Conservation (phyloP, 306 rosid species). For the Pterocarpus santalinus region DNA sequence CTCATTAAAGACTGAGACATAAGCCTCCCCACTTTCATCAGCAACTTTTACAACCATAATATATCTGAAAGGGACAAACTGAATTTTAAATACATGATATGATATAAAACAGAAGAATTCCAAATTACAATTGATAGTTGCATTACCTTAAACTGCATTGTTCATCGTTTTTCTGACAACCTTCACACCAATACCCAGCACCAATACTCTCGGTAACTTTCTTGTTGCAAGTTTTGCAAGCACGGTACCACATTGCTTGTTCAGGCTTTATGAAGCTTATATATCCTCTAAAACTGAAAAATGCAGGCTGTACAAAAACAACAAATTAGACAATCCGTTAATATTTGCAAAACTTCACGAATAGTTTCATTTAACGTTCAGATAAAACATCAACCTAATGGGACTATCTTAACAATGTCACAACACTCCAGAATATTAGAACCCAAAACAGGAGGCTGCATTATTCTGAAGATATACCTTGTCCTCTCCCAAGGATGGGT, state of each 20-base stretch:
- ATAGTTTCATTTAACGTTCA: not conserved
- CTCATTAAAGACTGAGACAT: slow-evolving; percentile 68
- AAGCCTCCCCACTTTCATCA: slow-evolving; percentile 77
- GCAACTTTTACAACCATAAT: slow-evolving; percentile 63
- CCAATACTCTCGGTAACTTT: slow-evolving; percentile 83
- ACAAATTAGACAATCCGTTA: slow-evolving; percentile 14
- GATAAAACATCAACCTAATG: not conserved
- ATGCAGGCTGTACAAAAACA: slow-evolving; percentile 65
- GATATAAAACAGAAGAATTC: not conserved
- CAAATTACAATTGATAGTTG: not conserved
- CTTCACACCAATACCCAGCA: slow-evolving; percentile 89
- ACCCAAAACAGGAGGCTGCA: not conserved
- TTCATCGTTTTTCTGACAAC: slow-evolving; percentile 83
- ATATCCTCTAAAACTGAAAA: slow-evolving; percentile 73
- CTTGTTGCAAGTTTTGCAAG: slow-evolving; percentile 89
- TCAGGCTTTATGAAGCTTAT: slow-evolving; percentile 80
- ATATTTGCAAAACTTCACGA: not conserved
- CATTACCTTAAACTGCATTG: slow-evolving; percentile 76
- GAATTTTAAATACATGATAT: not conserved
- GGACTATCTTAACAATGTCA: not conserved
- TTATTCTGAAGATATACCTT: slow-evolving; percentile 63
- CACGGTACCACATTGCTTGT: slow-evolving; percentile 93
- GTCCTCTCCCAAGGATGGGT: slow-evolving; percentile 74
- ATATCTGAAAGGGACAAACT: slow-evolving; percentile 59
- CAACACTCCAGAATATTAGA: not conserved